Percentiles rank a stretch among this genome's conserved stretches.
Conservation (phyloP, 2,329 filamentous ascomycete genomes). For the Dothideomycetes sp. region DNA sequence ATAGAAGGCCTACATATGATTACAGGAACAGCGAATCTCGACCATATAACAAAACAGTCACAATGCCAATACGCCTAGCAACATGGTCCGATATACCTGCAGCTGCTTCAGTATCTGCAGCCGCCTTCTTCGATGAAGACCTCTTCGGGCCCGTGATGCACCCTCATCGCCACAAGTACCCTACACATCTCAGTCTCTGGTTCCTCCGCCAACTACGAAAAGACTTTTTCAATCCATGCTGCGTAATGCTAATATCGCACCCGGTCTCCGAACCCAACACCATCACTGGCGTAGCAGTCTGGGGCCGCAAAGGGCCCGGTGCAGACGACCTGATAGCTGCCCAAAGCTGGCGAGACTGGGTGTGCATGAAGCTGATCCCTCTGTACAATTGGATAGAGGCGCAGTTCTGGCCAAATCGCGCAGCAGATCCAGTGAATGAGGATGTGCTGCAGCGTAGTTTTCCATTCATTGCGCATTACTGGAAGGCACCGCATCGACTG, state of each 20-base stretch:
- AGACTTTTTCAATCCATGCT: constrained; percentile 5
- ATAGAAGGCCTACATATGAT: too few relatives aligned
- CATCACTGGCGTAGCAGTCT: constrained; percentile 17
- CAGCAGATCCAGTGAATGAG: constrained; percentile 11
- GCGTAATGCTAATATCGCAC: constrained; percentile 4
- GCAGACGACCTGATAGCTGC: constrained; percentile 3
- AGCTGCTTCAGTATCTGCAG: constrained; percentile 14
- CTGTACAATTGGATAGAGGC: constrained; percentile 14
- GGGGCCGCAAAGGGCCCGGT: constrained; percentile 12
- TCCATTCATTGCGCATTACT: constrained; percentile 15
- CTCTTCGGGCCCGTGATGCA: constrained; percentile 16
- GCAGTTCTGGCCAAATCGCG: constrained; percentile 15
- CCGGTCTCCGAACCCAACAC: background rate
- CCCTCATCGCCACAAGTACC: constrained; percentile 14
- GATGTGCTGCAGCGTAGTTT: constrained; percentile 9
- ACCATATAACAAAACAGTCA: too few relatives aligned
- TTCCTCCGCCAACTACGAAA: constrained; percentile 15
- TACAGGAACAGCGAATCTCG: too few relatives aligned
- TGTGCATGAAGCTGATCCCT: constrained; percentile 8
- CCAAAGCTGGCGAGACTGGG: constrained; percentile 7
- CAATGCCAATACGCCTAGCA: constrained; percentile 16
- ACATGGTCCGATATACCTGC: constrained; percentile 16
- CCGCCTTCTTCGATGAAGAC: constrained; percentile 16
- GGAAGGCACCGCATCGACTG: constrained; percentile 13
- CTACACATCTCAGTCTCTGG: constrained; percentile 16